These are phyloP conservation scores for Bipolaris sorokiniana DNA, from an alignment of 2,329 filamentous ascomycete species.

Conservation along the genomic window DNA sequence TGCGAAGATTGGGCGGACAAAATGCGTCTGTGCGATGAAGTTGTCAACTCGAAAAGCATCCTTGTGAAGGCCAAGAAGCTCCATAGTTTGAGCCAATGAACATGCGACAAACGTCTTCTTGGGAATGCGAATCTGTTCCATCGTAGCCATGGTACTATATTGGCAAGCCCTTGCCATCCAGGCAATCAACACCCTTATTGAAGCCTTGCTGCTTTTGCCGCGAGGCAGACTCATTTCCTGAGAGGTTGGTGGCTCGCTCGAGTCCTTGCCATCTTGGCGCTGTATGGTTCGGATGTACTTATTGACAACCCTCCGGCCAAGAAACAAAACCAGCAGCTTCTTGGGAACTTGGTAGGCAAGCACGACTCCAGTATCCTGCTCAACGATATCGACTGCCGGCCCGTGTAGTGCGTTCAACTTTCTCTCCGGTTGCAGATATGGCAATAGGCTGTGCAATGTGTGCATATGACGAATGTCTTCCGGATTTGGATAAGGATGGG, in stretches of 20 bases:
- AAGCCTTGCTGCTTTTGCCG: constrained; percentile 13
- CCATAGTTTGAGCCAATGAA: constrained; percentile 27
- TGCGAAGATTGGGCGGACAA: constrained; percentile 21
- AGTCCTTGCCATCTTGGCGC: constrained; percentile 17
- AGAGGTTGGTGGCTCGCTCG: constrained; percentile 4
- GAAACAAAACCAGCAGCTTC: constrained; percentile 29
- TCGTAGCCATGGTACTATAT: constrained; percentile 9
- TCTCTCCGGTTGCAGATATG: constrained; percentile 22
- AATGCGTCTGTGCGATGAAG: constrained; percentile 19
- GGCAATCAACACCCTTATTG: constrained; percentile 23
- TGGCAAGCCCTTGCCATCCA: constrained; percentile 37
- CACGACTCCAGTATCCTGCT: constrained; percentile 8
- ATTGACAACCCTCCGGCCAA: constrained; percentile 21
- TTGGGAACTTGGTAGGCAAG: constrained; percentile 21
- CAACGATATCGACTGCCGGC: constrained; percentile 21
- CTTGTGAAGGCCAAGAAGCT: constrained; percentile 24
- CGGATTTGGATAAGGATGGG: constrained; percentile 19
- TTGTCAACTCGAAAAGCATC: constrained; percentile 29
- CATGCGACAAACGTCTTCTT: constrained; percentile 29
- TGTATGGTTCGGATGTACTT: constrained; percentile 23
- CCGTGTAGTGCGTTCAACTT: constrained; percentile 17
- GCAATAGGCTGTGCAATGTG: constrained; percentile 21
- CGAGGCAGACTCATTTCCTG: constrained; percentile 25
- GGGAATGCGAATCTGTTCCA: constrained; percentile 25
- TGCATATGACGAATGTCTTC: constrained; percentile 29